These are phyloP conservation scores for Yamadazyma laniorum DNA, from an alignment of 805 yeast genomes.

Conservation along the genomic window DNA sequence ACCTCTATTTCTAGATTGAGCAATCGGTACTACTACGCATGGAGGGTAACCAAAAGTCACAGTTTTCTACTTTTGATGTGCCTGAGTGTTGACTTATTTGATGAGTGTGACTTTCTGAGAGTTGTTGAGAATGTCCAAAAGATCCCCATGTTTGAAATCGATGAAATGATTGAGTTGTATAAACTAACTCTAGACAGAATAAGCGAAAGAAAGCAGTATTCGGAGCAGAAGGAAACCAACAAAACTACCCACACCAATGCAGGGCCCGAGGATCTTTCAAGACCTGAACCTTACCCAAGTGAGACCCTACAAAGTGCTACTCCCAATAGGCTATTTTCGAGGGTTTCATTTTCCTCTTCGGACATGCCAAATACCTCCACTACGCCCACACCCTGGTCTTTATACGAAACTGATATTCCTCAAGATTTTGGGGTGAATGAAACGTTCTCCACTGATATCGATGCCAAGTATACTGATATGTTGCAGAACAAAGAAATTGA, in stretches of 20 bases:
- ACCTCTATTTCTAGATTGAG: conserved; percentile 44
- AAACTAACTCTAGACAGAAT: conserved; percentile 17
- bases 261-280: not conserved
- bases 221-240: not conserved
- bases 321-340: too few relatives aligned
- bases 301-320: too few relatives aligned
- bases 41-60: conserved; percentile 64
- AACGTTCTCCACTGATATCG: conserved; percentile 3
- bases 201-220: conserved; percentile 4
- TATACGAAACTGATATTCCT: not conserved
- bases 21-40: conserved; percentile 61
- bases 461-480: conserved; percentile 11
- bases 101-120: conserved; percentile 9
- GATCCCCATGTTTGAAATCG: conserved; percentile 21
- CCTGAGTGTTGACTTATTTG: conserved; percentile 26
- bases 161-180: conserved; percentile 23
- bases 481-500: conserved; percentile 32
- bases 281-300: too few relatives aligned
- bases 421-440: not conserved
- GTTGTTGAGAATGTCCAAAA: conserved; percentile 12
- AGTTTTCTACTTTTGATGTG: conserved; percentile 38
- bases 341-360: not conserved
- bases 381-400: not conserved
- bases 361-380: too few relatives aligned
- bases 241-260: not conserved